These are phyloP conservation scores for Tylopilus balloui DNA, from an alignment of 768 basidiomycete genomes.

Conservation along the genomic window DNA sequence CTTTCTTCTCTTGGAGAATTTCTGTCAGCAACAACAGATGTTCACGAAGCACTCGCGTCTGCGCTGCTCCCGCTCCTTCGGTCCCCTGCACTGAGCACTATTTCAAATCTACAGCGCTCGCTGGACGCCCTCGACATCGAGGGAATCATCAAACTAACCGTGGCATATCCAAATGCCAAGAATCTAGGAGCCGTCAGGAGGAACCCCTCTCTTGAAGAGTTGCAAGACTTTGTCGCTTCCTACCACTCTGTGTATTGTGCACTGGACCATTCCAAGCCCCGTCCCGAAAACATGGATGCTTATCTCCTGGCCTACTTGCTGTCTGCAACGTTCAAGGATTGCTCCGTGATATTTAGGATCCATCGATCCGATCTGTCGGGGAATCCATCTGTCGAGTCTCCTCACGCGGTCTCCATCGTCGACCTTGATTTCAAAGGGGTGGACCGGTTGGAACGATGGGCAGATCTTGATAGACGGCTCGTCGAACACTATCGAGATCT, in stretches of 20 bases:
- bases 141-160: slow-evolving; percentile 51
- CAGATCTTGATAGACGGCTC: slow-evolving; percentile 66
- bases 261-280: slow-evolving; percentile 37
- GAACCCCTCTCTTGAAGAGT: slow-evolving; percentile 62
- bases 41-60: slow-evolving; percentile 50
- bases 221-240: slow-evolving; percentile 55
- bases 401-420: slow-evolving; percentile 58
- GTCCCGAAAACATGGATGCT: slow-evolving; percentile 48
- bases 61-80: slow-evolving; percentile 43
- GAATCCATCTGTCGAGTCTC: slow-evolving; percentile 27
- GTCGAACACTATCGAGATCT: slow-evolving; percentile 38
- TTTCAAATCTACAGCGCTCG: slow-evolving; percentile 63
- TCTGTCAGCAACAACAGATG: slow-evolving; percentile 18
- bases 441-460: slow-evolving; percentile 64
- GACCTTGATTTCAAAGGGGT: slow-evolving; percentile 84
- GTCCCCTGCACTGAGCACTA: slow-evolving; percentile 48
- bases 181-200: slow-evolving; percentile 29
- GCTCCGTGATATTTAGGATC: slow-evolving; percentile 61
- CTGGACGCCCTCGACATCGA: slow-evolving; percentile 86
- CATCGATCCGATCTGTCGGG: slow-evolving; percentile 5
- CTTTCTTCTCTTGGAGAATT: slow-evolving; percentile 8
- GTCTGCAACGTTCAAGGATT: slow-evolving; percentile 95
- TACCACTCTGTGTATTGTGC: slow-evolving; percentile 40
- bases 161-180: slow-evolving; percentile 6
- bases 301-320: slow-evolving; percentile 74